phyloP scores from a whole-genome alignment of 2,329 filamentous ascomycete genomes.

The Allantophomopsis cytisporea region DNA sequence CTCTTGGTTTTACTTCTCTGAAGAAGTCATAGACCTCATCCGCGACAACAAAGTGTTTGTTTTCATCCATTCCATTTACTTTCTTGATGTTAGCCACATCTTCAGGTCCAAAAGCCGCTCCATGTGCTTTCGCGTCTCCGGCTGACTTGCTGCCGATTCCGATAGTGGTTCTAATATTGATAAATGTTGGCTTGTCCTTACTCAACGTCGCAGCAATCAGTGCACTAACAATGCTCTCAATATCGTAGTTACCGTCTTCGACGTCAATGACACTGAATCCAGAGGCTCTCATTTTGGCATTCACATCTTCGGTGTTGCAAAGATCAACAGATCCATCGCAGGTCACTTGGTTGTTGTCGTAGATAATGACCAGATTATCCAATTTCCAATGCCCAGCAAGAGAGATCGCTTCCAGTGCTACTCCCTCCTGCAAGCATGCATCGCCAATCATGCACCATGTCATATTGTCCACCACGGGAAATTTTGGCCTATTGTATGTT shows the following conservation, averaged over 20 bases:
- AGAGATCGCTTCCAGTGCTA: constrained; percentile 32
- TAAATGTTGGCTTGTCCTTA: constrained; percentile 32
- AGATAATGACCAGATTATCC: constrained; percentile 33
- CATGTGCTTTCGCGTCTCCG: constrained; percentile 16
- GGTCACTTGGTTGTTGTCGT: constrained; percentile 37
- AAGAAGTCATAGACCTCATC: constrained; percentile 38
- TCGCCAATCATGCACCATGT: constrained; percentile 36
- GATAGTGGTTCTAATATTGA: constrained; percentile 34
- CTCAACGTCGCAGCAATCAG: constrained; percentile 23
- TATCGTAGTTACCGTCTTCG: constrained; percentile 27
- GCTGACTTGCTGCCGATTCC: constrained; percentile 23
- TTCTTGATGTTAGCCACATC: constrained; percentile 19
- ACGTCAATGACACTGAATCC: constrained; percentile 34
- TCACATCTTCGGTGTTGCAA: constrained; percentile 32
- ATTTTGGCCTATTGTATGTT: constrained; percentile 29
- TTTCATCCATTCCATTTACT: constrained; percentile 23
- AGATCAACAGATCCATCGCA: constrained; percentile 33
- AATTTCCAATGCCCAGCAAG: constrained; percentile 32
- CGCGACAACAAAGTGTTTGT: constrained; percentile 20
- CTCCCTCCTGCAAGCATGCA: constrained; percentile 34
- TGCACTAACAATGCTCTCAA: constrained; percentile 26
- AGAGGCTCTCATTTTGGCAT: constrained; percentile 31
- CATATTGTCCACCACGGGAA: constrained; percentile 26
- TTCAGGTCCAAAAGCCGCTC: constrained; percentile 8
- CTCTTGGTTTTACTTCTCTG: constrained; percentile 26